These are phyloP conservation scores for Fusarium concolor DNA, from an alignment of 2,329 filamentous ascomycete genomes.

Conservation along the genomic window DNA sequence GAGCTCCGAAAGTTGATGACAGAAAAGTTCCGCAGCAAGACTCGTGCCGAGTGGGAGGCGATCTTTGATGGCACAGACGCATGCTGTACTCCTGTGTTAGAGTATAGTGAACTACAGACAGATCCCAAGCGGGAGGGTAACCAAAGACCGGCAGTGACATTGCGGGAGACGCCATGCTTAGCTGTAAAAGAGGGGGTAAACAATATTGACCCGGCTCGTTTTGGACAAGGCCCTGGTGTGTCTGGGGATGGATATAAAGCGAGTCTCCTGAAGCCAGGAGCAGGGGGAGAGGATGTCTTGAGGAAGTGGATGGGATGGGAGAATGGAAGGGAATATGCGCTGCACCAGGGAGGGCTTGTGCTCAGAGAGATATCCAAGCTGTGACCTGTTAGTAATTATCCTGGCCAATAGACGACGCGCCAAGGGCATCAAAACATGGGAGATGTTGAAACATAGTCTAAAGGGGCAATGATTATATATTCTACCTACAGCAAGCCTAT, in stretches of 20 bases:
- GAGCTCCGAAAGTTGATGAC: conserved; percentile 72
- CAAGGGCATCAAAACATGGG: neutral
- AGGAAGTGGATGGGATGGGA: conserved; percentile 82
- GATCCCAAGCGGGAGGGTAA: conserved; percentile 68
- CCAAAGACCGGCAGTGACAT: conserved; percentile 75
- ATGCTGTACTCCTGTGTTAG: conserved; percentile 89
- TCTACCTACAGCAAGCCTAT: conserved; percentile 44
- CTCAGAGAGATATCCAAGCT: conserved; percentile 54
- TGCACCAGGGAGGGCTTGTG: conserved; percentile 71
- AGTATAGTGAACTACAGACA: conserved; percentile 75
- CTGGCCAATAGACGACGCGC: neutral
- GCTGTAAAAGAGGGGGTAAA: conserved; percentile 64
- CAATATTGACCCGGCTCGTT: conserved; percentile 50
- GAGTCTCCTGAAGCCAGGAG: conserved; percentile 69
- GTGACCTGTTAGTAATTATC: conserved; percentile 26
- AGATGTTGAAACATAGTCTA: neutral
- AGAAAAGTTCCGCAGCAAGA: conserved; percentile 73
- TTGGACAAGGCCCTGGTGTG: conserved; percentile 74
- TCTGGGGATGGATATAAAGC: conserved; percentile 76
- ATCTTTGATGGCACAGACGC: conserved; percentile 93
- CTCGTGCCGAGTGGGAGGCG: conserved; percentile 82
- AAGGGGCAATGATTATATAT: conserved; percentile 41
- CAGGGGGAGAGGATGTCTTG: conserved; percentile 78
- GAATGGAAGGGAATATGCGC: conserved; percentile 76
- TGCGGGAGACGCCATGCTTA: conserved; percentile 76